Percentiles rank a stretch among this genome's conserved stretches.
Conservation (phyloP, 2,329 filamentous ascomycete genomes). For the Zelopaecilomyces penicillatus region DNA sequence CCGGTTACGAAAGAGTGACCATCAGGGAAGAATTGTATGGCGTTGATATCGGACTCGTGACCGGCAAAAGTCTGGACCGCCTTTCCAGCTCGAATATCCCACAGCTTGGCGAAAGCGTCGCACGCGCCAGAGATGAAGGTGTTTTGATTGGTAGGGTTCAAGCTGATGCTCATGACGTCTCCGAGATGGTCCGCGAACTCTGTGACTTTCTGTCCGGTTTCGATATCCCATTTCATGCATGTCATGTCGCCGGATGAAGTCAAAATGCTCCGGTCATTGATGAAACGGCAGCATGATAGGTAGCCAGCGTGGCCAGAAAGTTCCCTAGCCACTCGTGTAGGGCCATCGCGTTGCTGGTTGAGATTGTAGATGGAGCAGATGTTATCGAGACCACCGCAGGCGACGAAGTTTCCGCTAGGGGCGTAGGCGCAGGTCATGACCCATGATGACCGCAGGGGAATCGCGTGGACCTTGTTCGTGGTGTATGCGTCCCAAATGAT, state of each 20-base stretch:
- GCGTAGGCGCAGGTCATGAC: slow-evolving; percentile 99
- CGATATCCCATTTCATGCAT: slow-evolving; percentile 99
- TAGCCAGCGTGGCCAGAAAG: slow-evolving; percentile 96
- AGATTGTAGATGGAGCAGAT: slow-evolving; percentile 99
- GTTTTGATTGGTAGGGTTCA: slow-evolving; percentile 98
- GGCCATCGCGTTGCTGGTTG: slow-evolving; percentile 88
- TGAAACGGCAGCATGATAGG: slow-evolving; percentile 95
- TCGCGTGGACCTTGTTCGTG: slow-evolving; percentile 98
- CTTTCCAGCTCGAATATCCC: slow-evolving; percentile 97
- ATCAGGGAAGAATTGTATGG: slow-evolving; percentile 98
- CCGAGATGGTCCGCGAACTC: slow-evolving; percentile 98
- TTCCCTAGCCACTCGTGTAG: slow-evolving; percentile 89
- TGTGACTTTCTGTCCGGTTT: slow-evolving; percentile 92
- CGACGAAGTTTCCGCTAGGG: slow-evolving; percentile 95
- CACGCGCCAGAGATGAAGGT: slow-evolving; percentile 99
- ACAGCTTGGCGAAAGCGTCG: slow-evolving; percentile 96
- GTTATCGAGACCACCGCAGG: slow-evolving; percentile 97
- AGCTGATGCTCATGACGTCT: slow-evolving; percentile 99
- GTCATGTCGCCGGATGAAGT: slow-evolving; percentile 99
- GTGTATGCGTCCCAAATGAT: slow-evolving; percentile 99
- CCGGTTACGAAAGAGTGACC: slow-evolving; percentile 97
- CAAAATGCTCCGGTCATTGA: slow-evolving; percentile 95
- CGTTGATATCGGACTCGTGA: slow-evolving; percentile 98
- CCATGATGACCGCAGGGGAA: slow-evolving; percentile 94
- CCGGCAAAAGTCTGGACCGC: slow-evolving; percentile 97